A percentile compares a stretch with the other conserved stretches of the same genome.
Conservation (phyloP, 192 early-diverging fungal genomes). For the Spinellus fusiger region DNA sequence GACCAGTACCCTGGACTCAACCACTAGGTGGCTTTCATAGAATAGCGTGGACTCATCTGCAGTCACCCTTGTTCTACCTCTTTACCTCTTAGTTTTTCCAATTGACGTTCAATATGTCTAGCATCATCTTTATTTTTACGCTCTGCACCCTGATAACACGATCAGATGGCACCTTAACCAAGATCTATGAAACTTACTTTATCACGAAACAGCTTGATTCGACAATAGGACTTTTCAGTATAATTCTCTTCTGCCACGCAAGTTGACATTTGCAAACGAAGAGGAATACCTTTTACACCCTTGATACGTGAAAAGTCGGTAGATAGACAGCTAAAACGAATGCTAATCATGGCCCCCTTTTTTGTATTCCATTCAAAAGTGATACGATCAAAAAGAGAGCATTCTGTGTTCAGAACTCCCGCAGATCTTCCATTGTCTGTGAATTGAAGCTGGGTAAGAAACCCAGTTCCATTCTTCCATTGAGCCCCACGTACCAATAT, state of each 20-base stretch:
- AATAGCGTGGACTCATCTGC: no score
- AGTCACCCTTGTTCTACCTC: slow-evolving; percentile 25
- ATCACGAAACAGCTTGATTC: slow-evolving; percentile 68
- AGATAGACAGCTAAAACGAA: slow-evolving; percentile 71
- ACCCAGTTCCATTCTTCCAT: background rate
- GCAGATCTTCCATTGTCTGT: slow-evolving; percentile 1
- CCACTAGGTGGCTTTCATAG: no score
- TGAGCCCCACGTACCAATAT: slow-evolving; percentile 41
- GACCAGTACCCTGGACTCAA: no score
- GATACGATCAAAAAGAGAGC: slow-evolving; percentile 59
- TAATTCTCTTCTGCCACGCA: slow-evolving; percentile 17
- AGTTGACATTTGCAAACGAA: slow-evolving; percentile 48
- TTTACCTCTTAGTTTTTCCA: slow-evolving; percentile 51
- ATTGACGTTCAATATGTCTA: slow-evolving; percentile 63
- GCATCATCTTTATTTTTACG: slow-evolving; percentile 75
- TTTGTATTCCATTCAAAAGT: slow-evolving; percentile 67
- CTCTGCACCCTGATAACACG: slow-evolving; percentile 53
- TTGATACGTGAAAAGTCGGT: slow-evolving; percentile 80
- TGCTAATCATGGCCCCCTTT: slow-evolving; percentile 53
- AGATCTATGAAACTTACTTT: slow-evolving; percentile 38
- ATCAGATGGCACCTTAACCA: background rate
- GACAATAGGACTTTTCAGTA: slow-evolving; percentile 52
- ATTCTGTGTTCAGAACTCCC: slow-evolving; percentile 51
- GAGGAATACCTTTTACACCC: slow-evolving; percentile 71
- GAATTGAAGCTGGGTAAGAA: no score